These are phyloP conservation scores for Udeniomyces megalosporus DNA, from an alignment of 768 basidiomycete genomes.

Conservation along the genomic window DNA sequence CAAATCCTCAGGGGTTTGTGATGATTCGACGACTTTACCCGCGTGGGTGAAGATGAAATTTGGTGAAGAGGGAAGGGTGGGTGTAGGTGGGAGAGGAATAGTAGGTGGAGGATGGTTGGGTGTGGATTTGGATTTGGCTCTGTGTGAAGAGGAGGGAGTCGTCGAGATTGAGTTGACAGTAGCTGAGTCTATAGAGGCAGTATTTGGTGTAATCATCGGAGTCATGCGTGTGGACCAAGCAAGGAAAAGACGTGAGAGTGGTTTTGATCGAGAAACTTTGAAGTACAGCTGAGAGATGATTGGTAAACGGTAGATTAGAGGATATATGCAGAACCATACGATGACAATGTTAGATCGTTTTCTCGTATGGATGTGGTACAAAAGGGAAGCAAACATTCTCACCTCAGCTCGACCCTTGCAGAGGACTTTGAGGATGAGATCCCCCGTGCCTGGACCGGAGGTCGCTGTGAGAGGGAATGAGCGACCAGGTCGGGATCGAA, in stretches of 20 bases:
- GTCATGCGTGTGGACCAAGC: slow-evolving; percentile 87
- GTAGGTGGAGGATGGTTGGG: too few species aligned
- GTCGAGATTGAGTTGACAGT: background rate
- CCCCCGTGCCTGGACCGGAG: slow-evolving; percentile 21
- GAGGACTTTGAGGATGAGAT: slow-evolving; percentile 74
- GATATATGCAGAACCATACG: too few species aligned
- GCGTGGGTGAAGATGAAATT: slow-evolving; percentile 76
- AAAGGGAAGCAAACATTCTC: too few species aligned
- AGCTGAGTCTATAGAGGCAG: background rate
- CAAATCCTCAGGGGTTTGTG: slow-evolving; percentile 70
- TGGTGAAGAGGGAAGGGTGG: slow-evolving; percentile 23
- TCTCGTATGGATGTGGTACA: too few species aligned
- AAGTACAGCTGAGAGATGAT: slow-evolving; percentile 52
- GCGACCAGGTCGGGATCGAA: slow-evolving; percentile 58
- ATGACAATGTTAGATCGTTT: too few species aligned
- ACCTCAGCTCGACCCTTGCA: slow-evolving; percentile 59
- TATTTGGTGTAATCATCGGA: background rate
- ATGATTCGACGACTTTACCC: slow-evolving; percentile 59
- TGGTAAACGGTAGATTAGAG: too few species aligned
- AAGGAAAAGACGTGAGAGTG: slow-evolving; percentile 62
- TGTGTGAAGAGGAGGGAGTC: background rate
- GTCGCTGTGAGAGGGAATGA: background rate
- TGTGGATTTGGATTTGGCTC: background rate
- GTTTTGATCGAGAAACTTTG: slow-evolving; percentile 82
- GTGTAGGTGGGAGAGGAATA: background rate